These are phyloP conservation scores for Cladorrhinum sp. DNA, from an alignment of 2,329 filamentous ascomycete genomes.

Conservation along the genomic window DNA sequence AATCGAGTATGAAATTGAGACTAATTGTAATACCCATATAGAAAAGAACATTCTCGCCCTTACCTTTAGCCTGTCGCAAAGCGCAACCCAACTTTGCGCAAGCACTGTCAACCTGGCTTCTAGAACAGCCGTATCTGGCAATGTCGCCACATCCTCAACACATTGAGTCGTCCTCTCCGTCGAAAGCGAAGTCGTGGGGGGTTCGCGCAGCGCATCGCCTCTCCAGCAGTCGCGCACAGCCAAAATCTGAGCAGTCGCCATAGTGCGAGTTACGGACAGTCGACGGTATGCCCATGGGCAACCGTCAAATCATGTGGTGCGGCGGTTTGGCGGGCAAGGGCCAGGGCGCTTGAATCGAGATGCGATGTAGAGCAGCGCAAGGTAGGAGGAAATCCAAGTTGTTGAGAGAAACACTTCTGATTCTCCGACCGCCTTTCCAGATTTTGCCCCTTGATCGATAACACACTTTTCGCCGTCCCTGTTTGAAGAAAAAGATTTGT, in stretches of 20 bases:
- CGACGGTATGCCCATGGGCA: conserved; percentile 39
- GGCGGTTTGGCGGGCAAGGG: conserved; percentile 19
- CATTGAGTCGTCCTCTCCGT: conserved; percentile 35
- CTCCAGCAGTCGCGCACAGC: conserved; percentile 42
- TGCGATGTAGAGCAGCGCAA: neutral
- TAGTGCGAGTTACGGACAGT: conserved; percentile 45
- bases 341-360: neutral
- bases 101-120: conserved; percentile 38
- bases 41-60: conserved; percentile 19
- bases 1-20: neutral
- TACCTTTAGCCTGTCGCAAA: conserved; percentile 32
- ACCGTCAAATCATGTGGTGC: conserved; percentile 49
- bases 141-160: conserved; percentile 32
- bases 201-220: conserved; percentile 39
- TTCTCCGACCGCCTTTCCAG: conserved; percentile 16
- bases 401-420: neutral
- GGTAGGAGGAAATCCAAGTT: neutral
- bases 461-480: conserved; percentile 9
- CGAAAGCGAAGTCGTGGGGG: conserved; percentile 34
- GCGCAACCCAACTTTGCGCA: conserved; percentile 40
- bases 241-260: conserved; percentile 53
- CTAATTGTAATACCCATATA: neutral
- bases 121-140: conserved; percentile 29
- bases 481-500: conserved; percentile 23
- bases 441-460: conserved; percentile 17